Evolutionary conservation across 257 asterid genomes (phyloP).

Genomic region (Solanum arcanum): DNA sequence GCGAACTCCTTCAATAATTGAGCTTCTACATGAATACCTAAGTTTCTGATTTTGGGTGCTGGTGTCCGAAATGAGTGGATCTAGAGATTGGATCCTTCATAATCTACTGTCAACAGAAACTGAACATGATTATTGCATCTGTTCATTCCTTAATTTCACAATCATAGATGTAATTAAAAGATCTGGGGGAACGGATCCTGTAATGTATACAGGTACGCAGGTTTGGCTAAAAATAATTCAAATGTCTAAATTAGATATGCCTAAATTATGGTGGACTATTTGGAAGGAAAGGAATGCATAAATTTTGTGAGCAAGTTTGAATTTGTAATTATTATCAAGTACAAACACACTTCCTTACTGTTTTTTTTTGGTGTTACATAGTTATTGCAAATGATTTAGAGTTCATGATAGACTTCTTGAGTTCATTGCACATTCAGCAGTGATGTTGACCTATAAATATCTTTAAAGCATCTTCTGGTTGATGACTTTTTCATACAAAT

Average conservation of each 20-base stretch:
- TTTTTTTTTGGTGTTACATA: background rate
- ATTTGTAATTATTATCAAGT: background rate
- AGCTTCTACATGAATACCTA: background rate
- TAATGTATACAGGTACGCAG: background rate
- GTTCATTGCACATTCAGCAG: background rate
- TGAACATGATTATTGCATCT: background rate
- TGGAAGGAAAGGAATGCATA: background rate
- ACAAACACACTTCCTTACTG: background rate
- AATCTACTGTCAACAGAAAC: background rate
- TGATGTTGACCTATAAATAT: background rate
- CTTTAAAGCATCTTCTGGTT: background rate
- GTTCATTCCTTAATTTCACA: background rate
- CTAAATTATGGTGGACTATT: background rate
- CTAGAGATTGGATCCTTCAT: background rate
- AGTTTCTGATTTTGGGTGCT: background rate
- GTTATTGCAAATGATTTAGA: background rate
- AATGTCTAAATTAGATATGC: background rate
- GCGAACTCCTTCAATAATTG: background rate
- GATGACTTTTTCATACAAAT: background rate
- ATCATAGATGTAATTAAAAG: background rate
- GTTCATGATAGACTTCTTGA: background rate
- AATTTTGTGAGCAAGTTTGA: background rate
- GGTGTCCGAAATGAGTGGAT: background rate
- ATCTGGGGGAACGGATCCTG: background rate
- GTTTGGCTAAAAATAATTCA: background rate